A percentile compares a stretch with the other conserved stretches of the same genome.
Evolutionary conservation across 2,329 filamentous ascomycete genomes (phyloP).

Genomic region (Fusarium sp.): DNA sequence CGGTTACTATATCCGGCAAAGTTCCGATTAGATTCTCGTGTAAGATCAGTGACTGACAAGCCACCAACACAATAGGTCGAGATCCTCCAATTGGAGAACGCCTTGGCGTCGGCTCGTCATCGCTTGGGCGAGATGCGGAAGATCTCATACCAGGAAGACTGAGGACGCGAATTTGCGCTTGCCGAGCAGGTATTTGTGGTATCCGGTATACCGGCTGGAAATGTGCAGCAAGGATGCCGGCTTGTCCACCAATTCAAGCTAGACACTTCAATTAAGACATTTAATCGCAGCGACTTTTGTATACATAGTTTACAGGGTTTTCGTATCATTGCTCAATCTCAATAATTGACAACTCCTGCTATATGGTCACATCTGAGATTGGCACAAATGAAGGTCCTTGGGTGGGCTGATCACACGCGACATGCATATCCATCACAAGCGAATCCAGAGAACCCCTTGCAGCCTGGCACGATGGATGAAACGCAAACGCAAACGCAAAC

Average conservation of each 20-base stretch:
- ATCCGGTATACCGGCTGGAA: not conserved
- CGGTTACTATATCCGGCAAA: constrained; percentile 39
- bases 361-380: not conserved
- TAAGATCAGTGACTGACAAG: constrained; percentile 35
- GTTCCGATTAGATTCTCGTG: constrained; percentile 7
- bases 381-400: not conserved
- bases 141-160: constrained; percentile 90
- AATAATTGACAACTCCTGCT: not conserved
- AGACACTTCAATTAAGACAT: constrained; percentile 3
- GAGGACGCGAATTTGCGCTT: constrained; percentile 30
- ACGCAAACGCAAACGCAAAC: not conserved
- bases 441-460: not conserved
- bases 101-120: constrained; percentile 80
- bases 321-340: not conserved
- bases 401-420: not conserved
- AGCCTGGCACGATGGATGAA: not conserved
- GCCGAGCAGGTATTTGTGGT: constrained; percentile 11
- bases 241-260: not conserved
- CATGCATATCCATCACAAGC: not conserved
- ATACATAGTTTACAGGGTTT: not conserved
- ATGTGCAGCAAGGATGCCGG: not conserved
- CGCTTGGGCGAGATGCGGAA: constrained; percentile 97
- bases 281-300: constrained; percentile 1
- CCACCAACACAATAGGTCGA: constrained; percentile 78
- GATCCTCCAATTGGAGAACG: constrained; percentile 94